phyloP scores from a whole-genome alignment of 2,329 filamentous ascomycete genomes.

The Rugonectria rugulosa region DNA sequence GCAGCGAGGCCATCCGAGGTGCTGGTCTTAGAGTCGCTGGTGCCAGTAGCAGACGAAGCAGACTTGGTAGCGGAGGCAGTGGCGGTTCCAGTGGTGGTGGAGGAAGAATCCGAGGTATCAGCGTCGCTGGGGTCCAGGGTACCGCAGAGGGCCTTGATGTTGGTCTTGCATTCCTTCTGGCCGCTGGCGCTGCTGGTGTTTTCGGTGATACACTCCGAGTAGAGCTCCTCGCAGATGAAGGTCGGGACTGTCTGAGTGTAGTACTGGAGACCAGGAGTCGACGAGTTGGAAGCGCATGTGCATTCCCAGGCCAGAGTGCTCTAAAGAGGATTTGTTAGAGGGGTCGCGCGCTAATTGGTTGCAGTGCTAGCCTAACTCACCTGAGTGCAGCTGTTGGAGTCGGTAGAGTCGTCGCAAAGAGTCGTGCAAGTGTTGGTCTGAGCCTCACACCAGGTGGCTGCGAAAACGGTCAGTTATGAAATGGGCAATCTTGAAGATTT shows the following conservation, averaged over 20 bases:
- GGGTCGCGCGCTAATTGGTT: background rate
- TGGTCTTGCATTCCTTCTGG: slow-evolving; percentile 57
- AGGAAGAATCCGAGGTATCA: slow-evolving; percentile 31
- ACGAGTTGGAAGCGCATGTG: slow-evolving; percentile 56
- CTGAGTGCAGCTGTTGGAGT: slow-evolving; percentile 53
- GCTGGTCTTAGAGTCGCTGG: slow-evolving; percentile 40
- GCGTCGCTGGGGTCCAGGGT: slow-evolving; percentile 38
- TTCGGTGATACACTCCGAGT: slow-evolving; percentile 53
- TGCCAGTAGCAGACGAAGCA: slow-evolving; percentile 27
- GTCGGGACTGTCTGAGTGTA: slow-evolving; percentile 61
- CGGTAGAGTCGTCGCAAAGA: slow-evolving; percentile 52
- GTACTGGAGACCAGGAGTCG: slow-evolving; percentile 59
- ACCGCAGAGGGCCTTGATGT: slow-evolving; percentile 59
- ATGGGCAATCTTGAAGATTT: background rate
- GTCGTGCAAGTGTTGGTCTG: slow-evolving; percentile 58
- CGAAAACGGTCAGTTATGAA: slow-evolving; percentile 22
- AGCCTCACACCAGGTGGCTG: slow-evolving; percentile 60
- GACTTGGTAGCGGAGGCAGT: slow-evolving; percentile 33
- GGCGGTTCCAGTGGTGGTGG: slow-evolving; percentile 36
- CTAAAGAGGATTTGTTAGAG: slow-evolving; percentile 38
- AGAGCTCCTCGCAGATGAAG: slow-evolving; percentile 61
- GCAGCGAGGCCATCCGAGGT: slow-evolving; percentile 47
- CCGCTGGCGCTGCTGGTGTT: slow-evolving; percentile 51
- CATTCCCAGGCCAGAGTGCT: slow-evolving; percentile 56
- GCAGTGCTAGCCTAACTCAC: slow-evolving; percentile 45